Evolutionary conservation across 352 stramenopile species (phyloP).

Genomic region (Globisporangium megalacanthum): DNA sequence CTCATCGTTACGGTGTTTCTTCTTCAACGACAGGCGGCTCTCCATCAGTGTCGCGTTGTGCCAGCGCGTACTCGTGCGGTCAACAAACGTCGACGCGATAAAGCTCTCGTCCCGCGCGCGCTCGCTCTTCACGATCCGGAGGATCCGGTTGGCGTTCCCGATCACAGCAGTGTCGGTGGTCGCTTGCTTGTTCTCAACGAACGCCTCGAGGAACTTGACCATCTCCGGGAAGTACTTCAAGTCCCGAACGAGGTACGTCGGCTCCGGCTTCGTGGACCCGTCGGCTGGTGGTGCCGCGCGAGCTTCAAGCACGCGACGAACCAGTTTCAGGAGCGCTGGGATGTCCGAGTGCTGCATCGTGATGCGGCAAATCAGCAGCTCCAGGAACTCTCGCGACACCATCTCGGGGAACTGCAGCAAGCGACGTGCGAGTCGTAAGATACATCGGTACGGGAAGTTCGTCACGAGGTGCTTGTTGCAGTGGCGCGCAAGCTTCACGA

Average conservation of each 20-base stretch:
- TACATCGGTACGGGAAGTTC: conserved; percentile 65
- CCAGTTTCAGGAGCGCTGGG: conserved; percentile 56
- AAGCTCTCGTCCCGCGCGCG: conserved; percentile 39
- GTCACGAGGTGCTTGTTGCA: conserved; percentile 71
- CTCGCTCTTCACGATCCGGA: conserved; percentile 68
- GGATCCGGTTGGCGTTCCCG: conserved; percentile 69
- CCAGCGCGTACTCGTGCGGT: conserved; percentile 47
- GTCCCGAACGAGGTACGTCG: conserved; percentile 49
- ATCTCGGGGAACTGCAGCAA: conserved; percentile 67
- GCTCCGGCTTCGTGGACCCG: conserved; percentile 24
- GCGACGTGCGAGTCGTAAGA: conserved; percentile 51
- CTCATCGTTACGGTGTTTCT: conserved; percentile 11
- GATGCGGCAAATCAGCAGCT: conserved; percentile 67
- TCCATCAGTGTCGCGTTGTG: conserved; percentile 66
- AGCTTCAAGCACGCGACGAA: conserved; percentile 70
- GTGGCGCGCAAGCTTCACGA: conserved; percentile 67
- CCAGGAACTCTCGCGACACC: conserved; percentile 60
- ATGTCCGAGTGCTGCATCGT: conserved; percentile 68
- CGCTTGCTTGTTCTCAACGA: conserved; percentile 43
- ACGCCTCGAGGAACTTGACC: conserved; percentile 45
- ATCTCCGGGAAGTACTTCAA: conserved; percentile 62
- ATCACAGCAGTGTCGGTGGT: conserved; percentile 37
- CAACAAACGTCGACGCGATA: conserved; percentile 56
- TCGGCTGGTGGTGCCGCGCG: conserved; percentile 27
- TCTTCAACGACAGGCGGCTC: conserved; percentile 14